A percentile compares a stretch with the other conserved stretches of the same genome.
Evolutionary conservation across 2,329 filamentous ascomycete genomes (phyloP).

Genomic region (Trichoderma cornu-damae): DNA sequence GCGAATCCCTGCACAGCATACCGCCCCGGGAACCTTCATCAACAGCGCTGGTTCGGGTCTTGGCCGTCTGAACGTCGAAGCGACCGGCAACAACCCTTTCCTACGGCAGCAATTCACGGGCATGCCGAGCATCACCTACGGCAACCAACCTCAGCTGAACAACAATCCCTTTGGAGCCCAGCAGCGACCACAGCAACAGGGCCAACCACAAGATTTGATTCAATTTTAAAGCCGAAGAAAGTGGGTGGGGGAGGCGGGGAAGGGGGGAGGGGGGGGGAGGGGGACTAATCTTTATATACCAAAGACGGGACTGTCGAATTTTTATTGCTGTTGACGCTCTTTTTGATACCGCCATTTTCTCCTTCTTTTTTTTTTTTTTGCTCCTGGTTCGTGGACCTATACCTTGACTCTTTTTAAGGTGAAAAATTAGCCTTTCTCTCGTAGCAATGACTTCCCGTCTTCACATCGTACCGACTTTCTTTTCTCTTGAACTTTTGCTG

Average conservation of each 20-base stretch:
- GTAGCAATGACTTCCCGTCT: constrained; percentile 5
- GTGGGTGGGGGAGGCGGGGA: too few relatives aligned
- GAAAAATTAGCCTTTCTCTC: constrained; percentile 3
- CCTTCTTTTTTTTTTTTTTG: neutral
- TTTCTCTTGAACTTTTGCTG: constrained; percentile 6
- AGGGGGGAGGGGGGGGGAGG: too few relatives aligned
- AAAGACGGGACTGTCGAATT: neutral
- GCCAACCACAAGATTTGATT: constrained; percentile 55
- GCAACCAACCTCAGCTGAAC: constrained; percentile 40
- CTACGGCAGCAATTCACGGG: constrained; percentile 78
- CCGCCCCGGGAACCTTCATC: constrained; percentile 90
- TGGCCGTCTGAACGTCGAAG: constrained; percentile 61
- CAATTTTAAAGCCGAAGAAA: constrained; percentile 49
- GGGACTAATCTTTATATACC: constrained; percentile 4
- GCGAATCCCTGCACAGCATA: constrained; percentile 93
- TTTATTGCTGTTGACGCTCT: constrained; percentile 5
- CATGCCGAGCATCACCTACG: constrained; percentile 57
- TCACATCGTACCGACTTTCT: neutral
- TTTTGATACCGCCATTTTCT: constrained; percentile 11
- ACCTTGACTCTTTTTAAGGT: neutral
- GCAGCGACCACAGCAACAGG: constrained; percentile 45
- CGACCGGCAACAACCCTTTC: constrained; percentile 86
- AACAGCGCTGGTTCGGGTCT: constrained; percentile 87
- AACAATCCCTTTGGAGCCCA: constrained; percentile 56
- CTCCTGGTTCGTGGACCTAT: constrained; percentile 6